Base-by-base conservation (phyloP, 1,139 yeast genomes). In the Pneumocystis jirovecii region DNA sequence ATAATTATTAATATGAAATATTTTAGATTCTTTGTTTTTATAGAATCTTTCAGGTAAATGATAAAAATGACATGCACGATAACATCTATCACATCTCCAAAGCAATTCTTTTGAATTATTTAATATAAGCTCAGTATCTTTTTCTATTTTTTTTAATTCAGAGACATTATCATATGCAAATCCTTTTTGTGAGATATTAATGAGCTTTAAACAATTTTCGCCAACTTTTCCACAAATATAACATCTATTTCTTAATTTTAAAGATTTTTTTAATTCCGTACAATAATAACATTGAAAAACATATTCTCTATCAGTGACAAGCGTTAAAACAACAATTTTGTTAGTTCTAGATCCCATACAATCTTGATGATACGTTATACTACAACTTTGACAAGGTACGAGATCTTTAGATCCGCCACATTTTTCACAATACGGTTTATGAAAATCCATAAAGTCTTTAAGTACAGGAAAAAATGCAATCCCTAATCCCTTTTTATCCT, bases 361-460 rank as follows among this genome's bases (percentile, higher is more conserved):
- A 12, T 61, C 57, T 15, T 62, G 69, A 44, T 68, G 70, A 21
- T 59, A 63, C 5, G 69, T 63, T 31, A 66, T 68, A n/a, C 69
- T 66, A 60, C 70, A 69, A 6, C 70, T 70, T 29, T 68, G 70
- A 60, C 70, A 69, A 37, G 66, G 65, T n/a, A 69, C 37, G 25
- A 68, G 63, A 21, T 44, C 60, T 19, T 59, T 62, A 59, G 10
- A 25, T 25, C 57, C 57, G 5, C 57, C 34, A 50, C 57, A 50
- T 12, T 10, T 50, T 6, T 50, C 57, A 50, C 57, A 50, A 25
- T 25, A 50, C 5, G 57, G 34, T 15, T 50, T 50, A 50, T 50
- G 57, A 25, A 50, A 50, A 50, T 50, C 57, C 57, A 50, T 50
- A 19, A 50, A 50, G 10, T 50, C 57, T 12, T 50, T 50, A 50